Percentiles rank a stretch among this genome's conserved stretches.
These are phyloP conservation scores for Tolypocladium ophioglossoides DNA, from an alignment of 2,329 filamentous ascomycete genomes.

Conservation along the genomic window DNA sequence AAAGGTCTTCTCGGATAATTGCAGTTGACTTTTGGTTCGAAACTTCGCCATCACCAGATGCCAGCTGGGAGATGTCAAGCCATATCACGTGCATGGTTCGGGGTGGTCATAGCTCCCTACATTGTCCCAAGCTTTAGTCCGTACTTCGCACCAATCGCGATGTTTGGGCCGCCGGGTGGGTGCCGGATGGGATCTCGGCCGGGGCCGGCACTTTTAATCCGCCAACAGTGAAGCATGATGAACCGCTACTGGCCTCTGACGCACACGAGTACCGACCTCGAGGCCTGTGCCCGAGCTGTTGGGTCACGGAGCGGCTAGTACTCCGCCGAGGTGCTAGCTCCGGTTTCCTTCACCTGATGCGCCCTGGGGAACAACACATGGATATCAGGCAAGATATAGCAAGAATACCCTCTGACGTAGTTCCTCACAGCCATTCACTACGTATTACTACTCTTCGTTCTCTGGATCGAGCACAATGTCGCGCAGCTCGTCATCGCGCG, in stretches of 20 bases:
- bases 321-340: not conserved
- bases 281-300: not conserved
- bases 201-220: not conserved
- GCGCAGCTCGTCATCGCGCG: conserved; percentile 53
- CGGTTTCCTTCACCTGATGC: not conserved
- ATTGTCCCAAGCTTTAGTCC: not conserved
- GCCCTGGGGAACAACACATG: not conserved
- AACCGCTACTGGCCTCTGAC: not conserved
- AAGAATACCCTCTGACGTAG: not conserved
- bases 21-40: too few species aligned
- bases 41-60: not conserved
- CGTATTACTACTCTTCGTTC: conserved; percentile 21
- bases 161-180: not conserved
- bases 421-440: conserved; percentile 5
- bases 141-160: not conserved
- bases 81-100: not conserved
- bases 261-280: not conserved
- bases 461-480: conserved; percentile 63
- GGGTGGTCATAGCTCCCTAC: not conserved
- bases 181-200: not conserved
- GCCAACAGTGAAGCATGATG: not conserved
- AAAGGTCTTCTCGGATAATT: not conserved
- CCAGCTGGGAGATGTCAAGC: not conserved
- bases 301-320: not conserved
- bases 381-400: not conserved